Conservation (phyloP, 2,329 filamentous ascomycete species). For the Conoideocrella luteorostrata region DNA sequence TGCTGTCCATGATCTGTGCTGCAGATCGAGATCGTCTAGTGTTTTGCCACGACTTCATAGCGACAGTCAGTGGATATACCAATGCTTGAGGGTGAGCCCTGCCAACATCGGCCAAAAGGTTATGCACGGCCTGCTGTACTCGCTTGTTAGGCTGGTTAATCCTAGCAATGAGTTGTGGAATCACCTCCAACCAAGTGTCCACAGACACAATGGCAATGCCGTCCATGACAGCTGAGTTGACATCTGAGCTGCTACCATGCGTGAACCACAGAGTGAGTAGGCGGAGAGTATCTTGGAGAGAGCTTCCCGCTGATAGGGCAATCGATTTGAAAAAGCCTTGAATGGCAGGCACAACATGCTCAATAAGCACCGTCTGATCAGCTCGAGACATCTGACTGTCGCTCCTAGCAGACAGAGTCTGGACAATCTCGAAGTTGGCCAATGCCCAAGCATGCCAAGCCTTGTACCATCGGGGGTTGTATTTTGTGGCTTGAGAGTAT, state of each 20-base stretch:
- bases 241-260: conserved; percentile 81
- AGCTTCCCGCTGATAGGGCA: conserved; percentile 81
- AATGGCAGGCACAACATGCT: conserved; percentile 91
- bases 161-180: conserved; percentile 91
- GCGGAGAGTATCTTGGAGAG: conserved; percentile 88
- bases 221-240: conserved; percentile 81
- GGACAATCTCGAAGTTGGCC: conserved; percentile 97
- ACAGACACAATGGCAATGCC: conserved; percentile 89
- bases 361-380: conserved; percentile 64
- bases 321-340: conserved; percentile 98
- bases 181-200: conserved; percentile 97
- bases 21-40: conserved; percentile 81
- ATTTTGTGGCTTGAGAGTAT: conserved; percentile 86
- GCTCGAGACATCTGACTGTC: conserved; percentile 41
- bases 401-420: conserved; percentile 62
- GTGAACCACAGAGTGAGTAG: conserved; percentile 94
- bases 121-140: conserved; percentile 86
- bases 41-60: conserved; percentile 87
- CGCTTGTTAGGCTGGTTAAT: conserved; percentile 93
- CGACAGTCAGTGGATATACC: conserved; percentile 94
- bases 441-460: conserved; percentile 99
- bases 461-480: conserved; percentile 95
- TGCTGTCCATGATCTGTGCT: conserved; percentile 91
- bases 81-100: conserved; percentile 91
- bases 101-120: conserved; percentile 85